Evolutionary conservation across 148 eudicot genomes (phyloP).

Genomic region (Gaultheria prostrata): DNA sequence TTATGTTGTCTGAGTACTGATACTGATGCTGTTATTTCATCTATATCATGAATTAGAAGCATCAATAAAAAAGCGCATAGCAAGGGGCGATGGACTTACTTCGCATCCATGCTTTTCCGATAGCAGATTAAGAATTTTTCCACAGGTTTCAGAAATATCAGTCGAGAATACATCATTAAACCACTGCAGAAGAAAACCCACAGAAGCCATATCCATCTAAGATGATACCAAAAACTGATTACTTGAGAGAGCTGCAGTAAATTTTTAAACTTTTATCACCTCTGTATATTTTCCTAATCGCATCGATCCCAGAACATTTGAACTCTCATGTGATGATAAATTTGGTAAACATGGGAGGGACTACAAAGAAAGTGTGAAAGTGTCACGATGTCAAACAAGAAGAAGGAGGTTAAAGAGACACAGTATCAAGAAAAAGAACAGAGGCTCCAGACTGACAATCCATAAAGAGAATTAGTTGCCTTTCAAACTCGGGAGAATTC

Average conservation of each 20-base stretch:
- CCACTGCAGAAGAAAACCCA: conserved; percentile 63
- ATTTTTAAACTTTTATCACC: conserved; percentile 38
- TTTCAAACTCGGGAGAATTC: not conserved
- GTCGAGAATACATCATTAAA: conserved; percentile 88
- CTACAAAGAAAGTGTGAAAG: conserved; percentile 37
- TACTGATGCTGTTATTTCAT: not conserved
- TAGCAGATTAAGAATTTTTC: conserved; percentile 62
- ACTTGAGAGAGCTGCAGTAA: not conserved
- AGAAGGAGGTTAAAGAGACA: not conserved
- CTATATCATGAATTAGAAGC: not conserved
- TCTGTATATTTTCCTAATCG: conserved; percentile 85
- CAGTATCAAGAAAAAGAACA: not conserved
- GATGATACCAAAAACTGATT: conserved; percentile 12
- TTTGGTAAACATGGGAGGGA: conserved; percentile 76
- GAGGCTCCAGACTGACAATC: not conserved
- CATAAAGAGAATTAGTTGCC: not conserved
- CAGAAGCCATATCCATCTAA: not conserved
- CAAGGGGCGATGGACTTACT: conserved; percentile 33
- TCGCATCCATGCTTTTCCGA: conserved; percentile 65
- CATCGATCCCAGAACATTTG: conserved; percentile 48
- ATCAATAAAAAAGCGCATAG: conserved; percentile 13
- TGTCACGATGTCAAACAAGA: not conserved
- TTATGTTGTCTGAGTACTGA: not conserved
- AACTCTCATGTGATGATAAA: conserved; percentile 46
- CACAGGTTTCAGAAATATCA: conserved; percentile 83